Base-by-base conservation (phyloP, 768 basidiomycete species). In the Naematelia aurantialba region DNA sequence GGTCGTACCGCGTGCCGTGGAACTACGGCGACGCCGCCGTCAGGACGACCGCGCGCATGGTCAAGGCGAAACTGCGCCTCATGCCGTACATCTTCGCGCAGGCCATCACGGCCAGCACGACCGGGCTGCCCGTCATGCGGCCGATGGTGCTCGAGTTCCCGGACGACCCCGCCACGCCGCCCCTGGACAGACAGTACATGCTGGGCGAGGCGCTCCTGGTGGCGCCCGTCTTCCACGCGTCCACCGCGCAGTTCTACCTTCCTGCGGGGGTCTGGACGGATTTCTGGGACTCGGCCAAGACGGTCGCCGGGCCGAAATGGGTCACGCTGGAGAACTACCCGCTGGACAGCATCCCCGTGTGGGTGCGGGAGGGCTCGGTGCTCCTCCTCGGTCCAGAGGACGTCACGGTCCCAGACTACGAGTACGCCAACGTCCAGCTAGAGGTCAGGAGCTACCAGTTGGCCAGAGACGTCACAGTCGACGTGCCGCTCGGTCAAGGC, bases 1-100 rank as follows among this genome's bases (percentile, higher is more conserved):
- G 81, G 21, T 87, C 87, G 12, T 88, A 88, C 69, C 84, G 87
- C 10, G 86, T 89, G 1, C 87, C 87, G 1, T 89, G 87, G 87
- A 80, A 70, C 31, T 78, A 84, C 56, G 87, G 85, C 63, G 86
- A 87, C 12, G 85, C 81, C 53, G 79, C 80, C 1, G 78, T 80
- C 44, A 52, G 58, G 30, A 70, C 79, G 17, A 71, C 81, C 31
- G 71, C 78, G 26, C 77, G 78, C 55, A 79, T 85, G 72, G 76
- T 87, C 46, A 81, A 85, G 55, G 80, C 81, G 10, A 88, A 87
- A 70, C 82, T 87, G 75, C 78, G 85, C 34, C 77, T 89, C 52
- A 88, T 88, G 86, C 88, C 87, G 0, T 88, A 88, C 72, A 73
- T 89, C 50, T 79, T 62, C 48, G 72, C 67, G 2, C 61, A 77